Evolutionary conservation across 2,329 filamentous ascomycete species (phyloP).

Genomic region (Hymenoscyphus scutula): DNA sequence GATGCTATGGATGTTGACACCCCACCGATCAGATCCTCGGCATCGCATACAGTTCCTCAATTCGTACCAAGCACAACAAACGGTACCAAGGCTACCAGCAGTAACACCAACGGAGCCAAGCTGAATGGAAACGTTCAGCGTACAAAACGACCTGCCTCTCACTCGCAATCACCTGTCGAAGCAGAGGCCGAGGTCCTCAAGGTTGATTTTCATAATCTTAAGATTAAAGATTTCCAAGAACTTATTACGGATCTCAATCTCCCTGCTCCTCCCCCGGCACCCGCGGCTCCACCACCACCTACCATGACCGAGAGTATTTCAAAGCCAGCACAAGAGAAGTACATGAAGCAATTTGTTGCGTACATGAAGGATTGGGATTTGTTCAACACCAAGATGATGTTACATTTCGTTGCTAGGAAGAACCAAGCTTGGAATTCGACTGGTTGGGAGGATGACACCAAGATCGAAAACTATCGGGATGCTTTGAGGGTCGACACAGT

Average conservation of each 20-base stretch:
- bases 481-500: conserved; percentile 63
- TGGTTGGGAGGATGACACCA: conserved; percentile 44
- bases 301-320: conserved; percentile 40
- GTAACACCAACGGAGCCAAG: background rate
- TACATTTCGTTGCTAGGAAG: conserved; percentile 55
- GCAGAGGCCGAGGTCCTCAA: conserved; percentile 26
- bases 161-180: conserved; percentile 22
- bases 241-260: conserved; percentile 51
- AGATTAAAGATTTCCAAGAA: conserved; percentile 44
- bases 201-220: conserved; percentile 46
- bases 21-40: conserved; percentile 38
- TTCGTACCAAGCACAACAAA: conserved; percentile 48
- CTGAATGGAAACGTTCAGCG: background rate
- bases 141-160: conserved; percentile 38
- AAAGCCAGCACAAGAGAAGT: conserved; percentile 47
- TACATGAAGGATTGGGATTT: conserved; percentile 53
- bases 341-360: conserved; percentile 50
- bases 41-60: conserved; percentile 36
- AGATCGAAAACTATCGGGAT: conserved; percentile 56
- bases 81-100: background rate
- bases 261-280: conserved; percentile 47
- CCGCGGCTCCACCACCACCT: conserved; percentile 37
- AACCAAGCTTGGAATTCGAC: conserved; percentile 36
- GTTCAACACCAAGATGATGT: conserved; percentile 53
- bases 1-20: conserved; percentile 66